Evolutionary conservation across 2,329 filamentous ascomycete species (phyloP), one percentile per base, ranked within the genome.

Genomic region (Hypocrella siamensis): DNA sequence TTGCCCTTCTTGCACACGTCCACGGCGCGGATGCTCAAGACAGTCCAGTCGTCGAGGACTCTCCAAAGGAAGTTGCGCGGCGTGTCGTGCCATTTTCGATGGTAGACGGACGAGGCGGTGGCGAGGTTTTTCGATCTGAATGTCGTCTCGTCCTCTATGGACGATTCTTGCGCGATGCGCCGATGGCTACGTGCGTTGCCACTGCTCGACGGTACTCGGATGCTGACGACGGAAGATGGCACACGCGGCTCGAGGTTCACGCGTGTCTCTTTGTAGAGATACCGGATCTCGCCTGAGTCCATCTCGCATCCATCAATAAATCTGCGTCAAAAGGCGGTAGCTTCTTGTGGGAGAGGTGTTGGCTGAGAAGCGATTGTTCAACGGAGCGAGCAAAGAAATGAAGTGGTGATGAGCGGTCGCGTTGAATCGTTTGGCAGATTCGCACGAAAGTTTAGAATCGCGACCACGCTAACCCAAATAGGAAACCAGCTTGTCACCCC

Each of bases 21-120:
- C 37, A 82, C 74, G 26, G 75, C 76, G 48, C 83, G 79, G 31
- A 98, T 66, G 56, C 90, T 88, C 43, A 98, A 65, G 39, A 84
- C 64, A 42, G 71, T 80, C 46, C 75, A 74, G 45, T 83, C 75
- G 47, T 93, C 79, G 38, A 94, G 59, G 25, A 96, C 68, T 43
- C 88, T 74, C 90, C 90, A 98, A 30, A 93, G 67, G 49, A 96
- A 92, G 54, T 74, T 83, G 48, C 81, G 76, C 25, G 90, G 90
- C 40, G 79, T 76, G 40, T 70, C 64, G 47, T 79, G 73, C 52
- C 79, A 70, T 52, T 71, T 70, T 34, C 90, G 75, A 54, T 93
- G 85, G 60, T 83, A 93, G 34, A 96, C 68, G 3, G 83, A 84
- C 18, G 83, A 79, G 19, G 85, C 72, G 2, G 66, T 76, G 17